Percentiles rank a stretch among this genome's conserved stretches.
Evolutionary conservation across 1,284 basidiomycete species (phyloP).

Genomic region (Ganoderma lucidum): DNA sequence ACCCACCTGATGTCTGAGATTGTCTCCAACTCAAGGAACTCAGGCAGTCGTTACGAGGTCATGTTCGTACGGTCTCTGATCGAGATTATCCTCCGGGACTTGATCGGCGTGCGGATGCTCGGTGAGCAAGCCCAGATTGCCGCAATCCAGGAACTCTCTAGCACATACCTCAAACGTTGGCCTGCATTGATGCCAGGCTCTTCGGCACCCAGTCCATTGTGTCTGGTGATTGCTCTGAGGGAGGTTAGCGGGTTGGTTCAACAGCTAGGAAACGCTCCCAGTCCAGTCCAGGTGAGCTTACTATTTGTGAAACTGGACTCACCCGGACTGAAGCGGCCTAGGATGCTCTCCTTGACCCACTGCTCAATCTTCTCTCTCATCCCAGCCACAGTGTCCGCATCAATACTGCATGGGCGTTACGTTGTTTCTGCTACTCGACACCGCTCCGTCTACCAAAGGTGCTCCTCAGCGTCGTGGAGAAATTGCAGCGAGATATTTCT

Average conservation of each 20-base stretch:
- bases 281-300: constrained; percentile 76
- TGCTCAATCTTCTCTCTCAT: constrained; percentile 88
- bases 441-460: constrained; percentile 86
- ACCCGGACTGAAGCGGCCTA: constrained; percentile 39
- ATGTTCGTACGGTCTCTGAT: constrained; percentile 80
- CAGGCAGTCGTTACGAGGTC: constrained; percentile 74
- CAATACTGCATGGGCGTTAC: constrained; percentile 87
- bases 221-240: constrained; percentile 81
- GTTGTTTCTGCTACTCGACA: constrained; percentile 90
- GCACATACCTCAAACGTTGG: constrained; percentile 88
- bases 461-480: constrained; percentile 77
- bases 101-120: constrained; percentile 89
- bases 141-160: constrained; percentile 89
- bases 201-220: constrained; percentile 71
- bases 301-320: neutral
- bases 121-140: constrained; percentile 93
- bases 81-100: constrained; percentile 81
- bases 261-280: constrained; percentile 92
- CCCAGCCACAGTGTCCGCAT: constrained; percentile 89
- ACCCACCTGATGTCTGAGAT: constrained; percentile 85
- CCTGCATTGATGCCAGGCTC: constrained; percentile 92
- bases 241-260: constrained; percentile 89
- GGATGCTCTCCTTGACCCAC: constrained; percentile 89
- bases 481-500: constrained; percentile 86
- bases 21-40: constrained; percentile 63